phyloP scores from a whole-genome alignment of 306 rosid species.

The Urtica urens region DNA sequence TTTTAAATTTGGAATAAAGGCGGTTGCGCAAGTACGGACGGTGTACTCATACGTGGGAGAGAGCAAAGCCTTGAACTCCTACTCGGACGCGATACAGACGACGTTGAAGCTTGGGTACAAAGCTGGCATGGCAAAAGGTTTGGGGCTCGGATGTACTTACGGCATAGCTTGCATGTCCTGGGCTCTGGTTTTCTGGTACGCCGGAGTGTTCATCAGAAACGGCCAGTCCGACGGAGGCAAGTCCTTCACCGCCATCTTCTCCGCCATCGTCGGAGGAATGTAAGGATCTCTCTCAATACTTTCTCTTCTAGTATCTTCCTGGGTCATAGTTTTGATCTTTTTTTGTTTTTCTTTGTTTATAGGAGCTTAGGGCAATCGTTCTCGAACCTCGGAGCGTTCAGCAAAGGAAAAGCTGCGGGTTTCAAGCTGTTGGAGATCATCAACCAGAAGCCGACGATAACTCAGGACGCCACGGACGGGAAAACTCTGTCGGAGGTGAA shows the following conservation, averaged over 20 bases:
- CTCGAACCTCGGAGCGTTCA: constrained; percentile 91
- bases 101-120: constrained; percentile 92
- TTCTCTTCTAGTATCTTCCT: too few species aligned
- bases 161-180: constrained; percentile 99
- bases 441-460: constrained; percentile 70
- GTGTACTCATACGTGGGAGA: constrained; percentile 95
- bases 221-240: constrained; percentile 96
- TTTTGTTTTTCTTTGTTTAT: too few species aligned
- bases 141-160: constrained; percentile 97
- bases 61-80: constrained; percentile 87
- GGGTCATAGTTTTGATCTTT: too few species aligned
- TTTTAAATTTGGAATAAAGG: too few species aligned
- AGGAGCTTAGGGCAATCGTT: constrained; percentile 99
- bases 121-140: constrained; percentile 98
- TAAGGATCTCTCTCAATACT: too few species aligned
- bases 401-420: constrained; percentile 96
- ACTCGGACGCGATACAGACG: constrained; percentile 90
- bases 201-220: constrained; percentile 87
- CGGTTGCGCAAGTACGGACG: constrained; percentile 89
- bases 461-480: constrained; percentile 59
- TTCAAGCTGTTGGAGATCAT: constrained; percentile 92
- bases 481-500: constrained; percentile 59
- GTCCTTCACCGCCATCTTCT: constrained; percentile 94
- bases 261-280: constrained; percentile 99
- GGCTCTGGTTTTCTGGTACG: constrained; percentile 99